Evolutionary conservation across 2,329 filamentous ascomycete species (phyloP).

Genomic region (Apiospora rasikravindrae): DNA sequence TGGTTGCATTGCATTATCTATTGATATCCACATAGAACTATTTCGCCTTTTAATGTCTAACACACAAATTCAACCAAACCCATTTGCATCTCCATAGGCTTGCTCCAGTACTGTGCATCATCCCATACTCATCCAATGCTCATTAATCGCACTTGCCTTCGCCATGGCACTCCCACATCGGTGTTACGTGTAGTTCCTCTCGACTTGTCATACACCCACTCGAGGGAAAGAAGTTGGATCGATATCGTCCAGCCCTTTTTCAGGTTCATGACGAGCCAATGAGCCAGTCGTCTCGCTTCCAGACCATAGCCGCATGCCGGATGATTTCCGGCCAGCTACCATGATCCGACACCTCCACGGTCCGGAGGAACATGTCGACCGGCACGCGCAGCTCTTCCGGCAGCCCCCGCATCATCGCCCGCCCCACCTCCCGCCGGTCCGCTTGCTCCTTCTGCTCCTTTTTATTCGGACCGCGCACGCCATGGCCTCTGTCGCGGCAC

Average conservation of each 20-base stretch:
- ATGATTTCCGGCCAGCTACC: not conserved
- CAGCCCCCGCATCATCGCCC: not conserved
- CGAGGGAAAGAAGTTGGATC: too few species aligned
- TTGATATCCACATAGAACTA: slow-evolving; percentile 5
- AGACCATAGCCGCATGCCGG: not conserved
- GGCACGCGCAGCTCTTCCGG: not conserved
- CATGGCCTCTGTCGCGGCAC: too few species aligned
- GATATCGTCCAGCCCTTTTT: too few species aligned
- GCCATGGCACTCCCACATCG: not conserved
- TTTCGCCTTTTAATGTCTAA: slow-evolving; percentile 12
- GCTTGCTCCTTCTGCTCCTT: not conserved
- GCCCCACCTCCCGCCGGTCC: too few species aligned
- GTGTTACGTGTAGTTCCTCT: not conserved
- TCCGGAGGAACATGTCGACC: not conserved
- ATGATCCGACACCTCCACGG: not conserved
- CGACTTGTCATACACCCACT: not conserved
- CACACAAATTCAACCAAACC: not conserved
- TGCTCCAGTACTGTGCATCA: not conserved
- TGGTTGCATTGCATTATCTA: slow-evolving; percentile 8
- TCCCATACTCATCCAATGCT: not conserved
- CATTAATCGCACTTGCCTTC: not conserved
- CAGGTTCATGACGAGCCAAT: too few species aligned
- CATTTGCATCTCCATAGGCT: not conserved
- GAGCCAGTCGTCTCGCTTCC: not conserved
- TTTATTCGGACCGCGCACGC: too few species aligned